Percentiles rank a stretch among this genome's conserved stretches.
These are phyloP conservation scores for Hypoxylon sp. DNA, from an alignment of 2,329 filamentous ascomycete species.

Conservation along the genomic window DNA sequence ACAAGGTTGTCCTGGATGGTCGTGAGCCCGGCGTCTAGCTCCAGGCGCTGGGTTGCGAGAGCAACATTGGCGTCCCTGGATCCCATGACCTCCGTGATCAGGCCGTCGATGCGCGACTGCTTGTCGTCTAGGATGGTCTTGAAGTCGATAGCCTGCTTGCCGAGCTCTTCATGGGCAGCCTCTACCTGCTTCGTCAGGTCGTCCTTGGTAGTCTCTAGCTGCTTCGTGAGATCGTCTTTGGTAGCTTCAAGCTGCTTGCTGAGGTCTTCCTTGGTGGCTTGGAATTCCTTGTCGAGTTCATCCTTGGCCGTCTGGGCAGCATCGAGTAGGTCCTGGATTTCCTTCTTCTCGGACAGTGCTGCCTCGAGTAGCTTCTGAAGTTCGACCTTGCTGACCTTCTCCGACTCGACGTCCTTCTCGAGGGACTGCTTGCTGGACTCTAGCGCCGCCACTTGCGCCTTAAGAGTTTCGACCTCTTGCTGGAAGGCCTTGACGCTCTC, in stretches of 20 bases:
- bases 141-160: constrained; percentile 35
- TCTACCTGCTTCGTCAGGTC: constrained; percentile 38
- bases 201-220: constrained; percentile 30
- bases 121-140: constrained; percentile 37
- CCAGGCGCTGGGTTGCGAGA: constrained; percentile 40
- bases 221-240: constrained; percentile 29
- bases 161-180: constrained; percentile 34
- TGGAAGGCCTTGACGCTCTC: constrained; percentile 43
- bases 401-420: constrained; percentile 17
- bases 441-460: constrained; percentile 39
- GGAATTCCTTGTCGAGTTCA: constrained; percentile 21
- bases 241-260: constrained; percentile 27
- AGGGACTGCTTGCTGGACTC: constrained; percentile 34
- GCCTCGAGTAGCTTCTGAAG: constrained; percentile 32
- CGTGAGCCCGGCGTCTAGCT: constrained; percentile 33
- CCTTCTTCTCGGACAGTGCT: constrained; percentile 24
- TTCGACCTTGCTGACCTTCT: constrained; percentile 21
- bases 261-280: constrained; percentile 23
- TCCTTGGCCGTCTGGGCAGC: constrained; percentile 22
- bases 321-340: constrained; percentile 34
- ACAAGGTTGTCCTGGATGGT: constrained; percentile 36
- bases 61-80: constrained; percentile 44
- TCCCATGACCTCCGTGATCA: constrained; percentile 41
- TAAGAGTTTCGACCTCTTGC: constrained; percentile 40
- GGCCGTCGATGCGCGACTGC: constrained; percentile 38